A percentile compares a stretch with the other conserved stretches of the same genome.
phyloP scores from a whole-genome alignment of 352 stramenopile species.

The Pythium diclinum region DNA sequence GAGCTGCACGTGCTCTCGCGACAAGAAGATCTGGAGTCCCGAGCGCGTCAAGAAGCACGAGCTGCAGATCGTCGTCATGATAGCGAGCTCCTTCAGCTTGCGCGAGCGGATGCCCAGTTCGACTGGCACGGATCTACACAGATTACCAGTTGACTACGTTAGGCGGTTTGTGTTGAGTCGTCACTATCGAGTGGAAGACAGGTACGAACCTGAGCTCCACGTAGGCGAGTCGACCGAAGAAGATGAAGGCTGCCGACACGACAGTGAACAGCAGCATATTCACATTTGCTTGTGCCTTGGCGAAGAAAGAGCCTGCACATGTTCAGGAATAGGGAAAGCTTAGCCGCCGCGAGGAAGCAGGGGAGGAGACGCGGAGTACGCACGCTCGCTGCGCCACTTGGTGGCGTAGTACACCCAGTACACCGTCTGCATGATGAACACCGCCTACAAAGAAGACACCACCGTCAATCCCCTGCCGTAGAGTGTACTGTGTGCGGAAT shows the following conservation, averaged over 20 bases:
- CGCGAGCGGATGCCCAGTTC: conserved; percentile 77
- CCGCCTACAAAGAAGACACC: conserved; percentile 31
- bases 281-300: conserved; percentile 67
- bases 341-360: not conserved
- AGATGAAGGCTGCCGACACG: conserved; percentile 72
- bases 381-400: conserved; percentile 68
- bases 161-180: too few species aligned
- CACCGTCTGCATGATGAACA: conserved; percentile 55
- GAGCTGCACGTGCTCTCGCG: conserved; percentile 68
- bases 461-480: not conserved
- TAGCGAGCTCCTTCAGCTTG: conserved; percentile 79
- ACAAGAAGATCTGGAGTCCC: conserved; percentile 63
- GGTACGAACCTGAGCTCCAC: conserved; percentile 57
- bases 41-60: conserved; percentile 82
- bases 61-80: conserved; percentile 81
- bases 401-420: conserved; percentile 84
- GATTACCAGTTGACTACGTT: too few species aligned
- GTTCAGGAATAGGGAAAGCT: not conserved
- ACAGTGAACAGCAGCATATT: conserved; percentile 82
- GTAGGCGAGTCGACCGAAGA: conserved; percentile 79
- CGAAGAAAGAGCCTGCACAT: conserved; percentile 70
- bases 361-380: conserved; percentile 5
- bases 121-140: conserved; percentile 66
- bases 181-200: not conserved
- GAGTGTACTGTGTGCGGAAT: not conserved